phyloP scores from a whole-genome alignment of 140 eudicot genomes.

The Bidens hawaiensis region DNA sequence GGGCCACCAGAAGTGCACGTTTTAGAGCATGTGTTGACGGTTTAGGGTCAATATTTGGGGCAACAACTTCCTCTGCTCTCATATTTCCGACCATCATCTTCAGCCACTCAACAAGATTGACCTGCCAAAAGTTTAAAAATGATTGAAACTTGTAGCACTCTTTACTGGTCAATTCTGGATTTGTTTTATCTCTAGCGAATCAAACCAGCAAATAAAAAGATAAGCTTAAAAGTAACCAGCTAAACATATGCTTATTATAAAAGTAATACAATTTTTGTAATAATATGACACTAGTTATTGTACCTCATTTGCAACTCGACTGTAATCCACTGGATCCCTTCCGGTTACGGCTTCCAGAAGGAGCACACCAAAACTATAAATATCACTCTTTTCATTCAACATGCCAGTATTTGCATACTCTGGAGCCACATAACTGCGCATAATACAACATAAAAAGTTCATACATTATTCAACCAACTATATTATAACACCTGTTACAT shows the following conservation, averaged over 20 bases:
- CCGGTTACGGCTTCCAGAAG: slow-evolving; percentile 86
- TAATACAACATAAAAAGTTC: slow-evolving; percentile 35
- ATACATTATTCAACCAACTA: slow-evolving; percentile 8
- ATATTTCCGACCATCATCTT: slow-evolving; percentile 90
- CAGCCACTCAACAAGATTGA: slow-evolving; percentile 98
- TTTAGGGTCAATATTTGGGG: slow-evolving; percentile 61
- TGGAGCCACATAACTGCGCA: slow-evolving; percentile 82
- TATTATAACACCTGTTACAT: background rate
- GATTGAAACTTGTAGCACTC: background rate
- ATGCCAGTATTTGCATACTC: slow-evolving; percentile 89
- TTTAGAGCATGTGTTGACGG: slow-evolving; percentile 82
- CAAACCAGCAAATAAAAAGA: background rate
- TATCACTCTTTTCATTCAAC: slow-evolving; percentile 88
- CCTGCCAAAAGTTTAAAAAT: slow-evolving; percentile 34
- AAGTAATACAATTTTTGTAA: background rate
- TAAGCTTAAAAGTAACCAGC: background rate
- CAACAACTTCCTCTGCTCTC: slow-evolving; percentile 88
- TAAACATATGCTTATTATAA: background rate
- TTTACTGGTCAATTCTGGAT: background rate
- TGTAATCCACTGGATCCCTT: slow-evolving; percentile 88
- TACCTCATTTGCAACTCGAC: slow-evolving; percentile 88
- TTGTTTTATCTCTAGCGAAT: background rate
- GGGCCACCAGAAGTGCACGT: slow-evolving; percentile 88
- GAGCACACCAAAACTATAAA: slow-evolving; percentile 84
- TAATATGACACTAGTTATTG: background rate